phyloP scores from a whole-genome alignment of 345 rosid genomes.

The Dipteronia sinensis region DNA sequence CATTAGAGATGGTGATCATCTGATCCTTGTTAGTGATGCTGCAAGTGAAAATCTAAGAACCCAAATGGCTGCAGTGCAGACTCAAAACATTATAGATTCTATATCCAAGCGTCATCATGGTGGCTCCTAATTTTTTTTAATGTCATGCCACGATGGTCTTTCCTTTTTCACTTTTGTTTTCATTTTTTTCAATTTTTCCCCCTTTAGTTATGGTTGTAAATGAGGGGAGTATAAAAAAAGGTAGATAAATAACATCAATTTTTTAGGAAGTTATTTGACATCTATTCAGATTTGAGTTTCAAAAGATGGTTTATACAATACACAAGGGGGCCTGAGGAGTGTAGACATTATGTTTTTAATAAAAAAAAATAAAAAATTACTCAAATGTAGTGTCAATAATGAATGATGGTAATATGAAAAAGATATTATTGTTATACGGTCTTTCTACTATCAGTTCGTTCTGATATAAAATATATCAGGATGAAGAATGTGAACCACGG shows the following conservation, averaged over 20 bases:
- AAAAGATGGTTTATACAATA: not conserved
- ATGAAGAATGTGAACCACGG: too few species aligned
- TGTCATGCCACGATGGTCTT: not conserved
- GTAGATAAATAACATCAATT: not conserved
- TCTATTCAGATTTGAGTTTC: not conserved
- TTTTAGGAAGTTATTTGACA: not conserved
- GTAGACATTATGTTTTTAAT: not conserved
- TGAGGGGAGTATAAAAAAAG: not conserved
- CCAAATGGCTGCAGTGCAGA: slow-evolving; percentile 13
- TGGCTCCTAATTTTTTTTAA: not conserved
- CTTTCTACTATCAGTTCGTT: too few species aligned
- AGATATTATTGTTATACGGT: too few species aligned
- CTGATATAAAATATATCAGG: too few species aligned
- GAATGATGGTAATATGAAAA: not conserved
- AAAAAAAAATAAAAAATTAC: not conserved
- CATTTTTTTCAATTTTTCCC: not conserved
- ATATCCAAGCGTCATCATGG: not conserved
- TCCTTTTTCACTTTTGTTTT: not conserved
- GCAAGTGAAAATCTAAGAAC: not conserved
- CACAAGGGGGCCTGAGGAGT: not conserved
- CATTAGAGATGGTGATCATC: slow-evolving; percentile 81
- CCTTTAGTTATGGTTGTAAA: not conserved
- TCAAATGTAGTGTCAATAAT: not conserved
- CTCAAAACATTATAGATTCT: not conserved
- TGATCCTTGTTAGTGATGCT: slow-evolving; percentile 45